These are phyloP conservation scores for Paecilomyces sp. DNA, from an alignment of 2,329 filamentous ascomycete species.

Conservation along the genomic window DNA sequence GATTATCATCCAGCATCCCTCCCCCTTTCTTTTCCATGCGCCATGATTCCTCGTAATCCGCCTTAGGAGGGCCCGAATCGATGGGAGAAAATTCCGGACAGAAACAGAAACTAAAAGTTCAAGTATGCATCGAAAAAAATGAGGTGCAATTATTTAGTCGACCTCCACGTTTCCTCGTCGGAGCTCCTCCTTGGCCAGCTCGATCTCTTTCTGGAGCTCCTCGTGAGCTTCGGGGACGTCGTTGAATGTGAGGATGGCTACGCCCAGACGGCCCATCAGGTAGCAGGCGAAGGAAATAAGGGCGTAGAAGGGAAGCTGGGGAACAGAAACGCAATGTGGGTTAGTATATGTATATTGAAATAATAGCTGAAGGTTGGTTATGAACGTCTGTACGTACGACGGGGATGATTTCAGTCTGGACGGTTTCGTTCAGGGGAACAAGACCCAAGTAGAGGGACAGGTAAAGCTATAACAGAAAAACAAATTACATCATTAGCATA, in stretches of 20 bases:
- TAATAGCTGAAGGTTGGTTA: too few species aligned
- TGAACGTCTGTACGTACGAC: conserved; percentile 55
- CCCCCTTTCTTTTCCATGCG: not conserved
- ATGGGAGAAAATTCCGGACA: not conserved
- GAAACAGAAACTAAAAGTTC: too few species aligned
- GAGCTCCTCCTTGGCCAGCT: conserved; percentile 36
- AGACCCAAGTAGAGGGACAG: conserved; percentile 78
- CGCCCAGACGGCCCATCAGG: conserved; percentile 84
- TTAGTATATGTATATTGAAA: not conserved
- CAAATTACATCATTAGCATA: not conserved
- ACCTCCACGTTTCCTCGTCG: conserved; percentile 36
- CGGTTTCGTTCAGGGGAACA: conserved; percentile 66
- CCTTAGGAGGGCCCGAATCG: not conserved
- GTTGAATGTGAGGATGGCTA: conserved; percentile 92
- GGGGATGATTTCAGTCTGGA: conserved; percentile 82
- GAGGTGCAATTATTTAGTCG: conserved; percentile 20
- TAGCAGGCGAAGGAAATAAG: conserved; percentile 87
- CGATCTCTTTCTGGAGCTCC: conserved; percentile 81
- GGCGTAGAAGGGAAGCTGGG: conserved; percentile 83
- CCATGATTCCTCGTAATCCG: not conserved
- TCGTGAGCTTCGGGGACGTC: conserved; percentile 86
- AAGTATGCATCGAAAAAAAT: not conserved
- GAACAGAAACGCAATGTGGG: not conserved
- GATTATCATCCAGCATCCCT: not conserved
- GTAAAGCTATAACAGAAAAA: conserved; percentile 61